Evolutionary conservation across 495 filamentous ascomycete genomes (phyloP).

Genomic region (Hypoxylon trugodes): DNA sequence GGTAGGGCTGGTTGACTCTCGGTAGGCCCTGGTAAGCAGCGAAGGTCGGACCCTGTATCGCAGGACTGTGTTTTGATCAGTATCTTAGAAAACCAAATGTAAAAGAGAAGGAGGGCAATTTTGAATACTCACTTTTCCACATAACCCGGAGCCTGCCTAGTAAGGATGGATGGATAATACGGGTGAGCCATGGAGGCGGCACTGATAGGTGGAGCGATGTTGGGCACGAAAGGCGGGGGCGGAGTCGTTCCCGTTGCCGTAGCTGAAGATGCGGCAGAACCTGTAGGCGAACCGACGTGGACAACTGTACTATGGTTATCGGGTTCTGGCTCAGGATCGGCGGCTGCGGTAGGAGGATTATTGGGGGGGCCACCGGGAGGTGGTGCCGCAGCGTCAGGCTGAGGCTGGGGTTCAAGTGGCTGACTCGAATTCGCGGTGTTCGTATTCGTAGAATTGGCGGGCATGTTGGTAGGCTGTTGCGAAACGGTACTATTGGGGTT

Average conservation of each 20-base stretch:
- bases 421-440: neutral
- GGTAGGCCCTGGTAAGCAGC: neutral
- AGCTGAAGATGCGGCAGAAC: neutral
- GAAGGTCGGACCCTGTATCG: no score
- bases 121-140: conserved; percentile 19
- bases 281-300: neutral
- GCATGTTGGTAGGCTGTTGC: neutral
- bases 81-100: no score
- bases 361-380: conserved; percentile 19
- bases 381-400: neutral
- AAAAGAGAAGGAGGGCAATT: no score
- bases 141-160: no score
- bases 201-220: conserved; percentile 24
- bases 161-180: conserved; percentile 1
- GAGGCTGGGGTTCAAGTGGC: neutral
- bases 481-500: conserved; percentile 4
- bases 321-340: conserved; percentile 16
- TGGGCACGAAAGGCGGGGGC: conserved; percentile 1
- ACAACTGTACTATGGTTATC: neutral
- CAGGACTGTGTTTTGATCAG: no score
- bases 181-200: conserved; percentile 10
- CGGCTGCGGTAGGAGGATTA: conserved; percentile 4
- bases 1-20: conserved; percentile 15
- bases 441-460: neutral
- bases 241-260: neutral